Percentiles rank a stretch among this genome's conserved stretches.
These are phyloP conservation scores for Xylariaceae sp. DNA, from an alignment of 2,329 filamentous ascomycete genomes.

Conservation along the genomic window DNA sequence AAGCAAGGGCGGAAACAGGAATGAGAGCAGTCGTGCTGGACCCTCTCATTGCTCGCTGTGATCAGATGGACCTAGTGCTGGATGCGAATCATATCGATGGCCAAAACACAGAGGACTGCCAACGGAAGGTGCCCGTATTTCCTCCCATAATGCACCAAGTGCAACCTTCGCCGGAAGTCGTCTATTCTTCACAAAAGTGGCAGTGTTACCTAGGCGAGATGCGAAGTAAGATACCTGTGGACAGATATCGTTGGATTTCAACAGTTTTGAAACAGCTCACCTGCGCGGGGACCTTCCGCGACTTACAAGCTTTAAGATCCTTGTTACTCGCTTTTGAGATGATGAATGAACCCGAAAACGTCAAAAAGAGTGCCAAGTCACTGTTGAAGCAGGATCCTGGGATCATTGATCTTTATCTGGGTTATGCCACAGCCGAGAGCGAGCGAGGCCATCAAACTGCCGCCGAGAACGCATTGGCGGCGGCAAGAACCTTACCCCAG, in stretches of 20 bases:
- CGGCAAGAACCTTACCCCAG: constrained; percentile 50
- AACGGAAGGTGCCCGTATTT: constrained; percentile 22
- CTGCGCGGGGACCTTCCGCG: constrained; percentile 41
- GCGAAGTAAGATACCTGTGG: constrained; percentile 26
- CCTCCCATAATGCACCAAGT: constrained; percentile 25
- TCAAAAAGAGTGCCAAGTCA: constrained; percentile 69
- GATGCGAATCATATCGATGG: background rate
- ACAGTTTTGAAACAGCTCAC: constrained; percentile 59
- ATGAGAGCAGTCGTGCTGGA: constrained; percentile 46
- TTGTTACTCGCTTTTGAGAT: constrained; percentile 66
- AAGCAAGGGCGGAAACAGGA: constrained; percentile 17
- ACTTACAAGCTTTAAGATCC: constrained; percentile 49
- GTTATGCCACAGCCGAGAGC: constrained; percentile 72
- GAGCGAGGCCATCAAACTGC: constrained; percentile 54
- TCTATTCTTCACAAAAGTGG: constrained; percentile 47
- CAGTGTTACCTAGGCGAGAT: constrained; percentile 41
- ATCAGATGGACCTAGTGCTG: too few species aligned
- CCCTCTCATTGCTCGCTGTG: constrained; percentile 42
- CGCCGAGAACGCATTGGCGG: constrained; percentile 63
- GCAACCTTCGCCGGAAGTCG: constrained; percentile 39
- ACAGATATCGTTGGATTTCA: constrained; percentile 47
- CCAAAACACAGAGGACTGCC: constrained; percentile 12
- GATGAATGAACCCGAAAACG: constrained; percentile 48
- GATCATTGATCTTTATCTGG: constrained; percentile 70
- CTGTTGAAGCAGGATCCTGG: constrained; percentile 67